A percentile compares a stretch with the other conserved stretches of the same genome.
Evolutionary conservation across 2,329 filamentous ascomycete species (phyloP).

Genomic region (Neonectria faginata): DNA sequence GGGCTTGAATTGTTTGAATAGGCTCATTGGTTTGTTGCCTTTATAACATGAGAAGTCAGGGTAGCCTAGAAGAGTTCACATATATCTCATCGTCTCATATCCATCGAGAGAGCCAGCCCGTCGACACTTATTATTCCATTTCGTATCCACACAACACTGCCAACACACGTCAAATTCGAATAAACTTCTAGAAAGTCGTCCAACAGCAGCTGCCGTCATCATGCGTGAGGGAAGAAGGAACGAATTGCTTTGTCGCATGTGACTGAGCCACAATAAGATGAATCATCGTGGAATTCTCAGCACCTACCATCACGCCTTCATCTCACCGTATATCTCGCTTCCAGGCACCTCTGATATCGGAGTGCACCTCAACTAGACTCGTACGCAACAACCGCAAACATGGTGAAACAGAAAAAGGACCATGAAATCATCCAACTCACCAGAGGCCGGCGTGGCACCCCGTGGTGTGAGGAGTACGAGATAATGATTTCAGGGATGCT

Average conservation of each 20-base stretch:
- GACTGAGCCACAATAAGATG: neutral
- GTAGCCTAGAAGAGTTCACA: neutral
- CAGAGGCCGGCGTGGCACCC: conserved; percentile 20
- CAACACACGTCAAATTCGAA: neutral
- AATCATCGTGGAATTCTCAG: no score
- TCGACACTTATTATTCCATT: neutral
- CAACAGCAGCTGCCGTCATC: neutral
- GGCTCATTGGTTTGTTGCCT: neutral
- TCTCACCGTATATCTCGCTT: neutral
- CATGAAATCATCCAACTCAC: conserved; percentile 28
- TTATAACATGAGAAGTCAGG: neutral
- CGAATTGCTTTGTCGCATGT: neutral
- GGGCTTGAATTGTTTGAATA: conserved; percentile 51
- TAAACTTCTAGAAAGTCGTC: neutral
- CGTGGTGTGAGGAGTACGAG: conserved; percentile 34
- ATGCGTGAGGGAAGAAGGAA: neutral
- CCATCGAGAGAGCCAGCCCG: neutral
- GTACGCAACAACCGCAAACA: neutral
- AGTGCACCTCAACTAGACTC: neutral
- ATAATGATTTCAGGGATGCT: conserved; percentile 36
- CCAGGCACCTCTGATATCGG: no score
- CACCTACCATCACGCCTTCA: neutral
- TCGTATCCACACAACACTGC: neutral
- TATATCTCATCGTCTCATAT: neutral
- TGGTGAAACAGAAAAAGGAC: conserved; percentile 28